Evolutionary conservation across 768 basidiomycete genomes (phyloP).

Genomic region (Pholiota microspora): DNA sequence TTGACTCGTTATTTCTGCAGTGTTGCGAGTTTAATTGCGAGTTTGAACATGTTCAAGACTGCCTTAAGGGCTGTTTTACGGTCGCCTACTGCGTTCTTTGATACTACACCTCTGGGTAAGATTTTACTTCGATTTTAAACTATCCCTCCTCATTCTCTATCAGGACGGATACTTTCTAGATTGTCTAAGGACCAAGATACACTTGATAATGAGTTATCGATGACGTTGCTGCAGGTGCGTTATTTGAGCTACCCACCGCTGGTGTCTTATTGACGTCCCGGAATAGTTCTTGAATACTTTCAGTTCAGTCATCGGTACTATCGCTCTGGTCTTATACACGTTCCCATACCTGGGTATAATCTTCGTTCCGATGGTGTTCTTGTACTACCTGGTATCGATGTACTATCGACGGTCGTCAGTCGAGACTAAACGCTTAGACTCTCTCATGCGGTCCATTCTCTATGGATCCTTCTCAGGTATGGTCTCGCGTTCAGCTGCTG

Average conservation of each 20-base stretch:
- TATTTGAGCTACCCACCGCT: background rate
- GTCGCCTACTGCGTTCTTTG: slow-evolving; percentile 68
- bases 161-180: slow-evolving; percentile 56
- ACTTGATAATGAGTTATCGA: slow-evolving; percentile 49
- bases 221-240: slow-evolving; percentile 44
- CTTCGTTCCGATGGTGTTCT: slow-evolving; percentile 48
- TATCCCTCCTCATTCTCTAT: background rate
- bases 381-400: slow-evolving; percentile 53
- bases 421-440: slow-evolving; percentile 65
- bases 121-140: background rate
- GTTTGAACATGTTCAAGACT: slow-evolving; percentile 50
- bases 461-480: slow-evolving; percentile 59
- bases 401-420: slow-evolving; percentile 64
- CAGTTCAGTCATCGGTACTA: slow-evolving; percentile 48
- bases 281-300: slow-evolving; percentile 18
- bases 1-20: slow-evolving; percentile 18
- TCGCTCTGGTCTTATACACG: slow-evolving; percentile 62
- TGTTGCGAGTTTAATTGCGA: slow-evolving; percentile 36
- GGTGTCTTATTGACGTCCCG: background rate
- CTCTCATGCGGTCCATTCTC: slow-evolving; percentile 55
- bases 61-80: slow-evolving; percentile 56
- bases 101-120: slow-evolving; percentile 66
- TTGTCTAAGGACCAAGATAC: slow-evolving; percentile 67
- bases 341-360: slow-evolving; percentile 68
- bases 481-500: background rate